Conservation (phyloP, 805 yeast species). For the Metschnikowia gelsemii region DNA sequence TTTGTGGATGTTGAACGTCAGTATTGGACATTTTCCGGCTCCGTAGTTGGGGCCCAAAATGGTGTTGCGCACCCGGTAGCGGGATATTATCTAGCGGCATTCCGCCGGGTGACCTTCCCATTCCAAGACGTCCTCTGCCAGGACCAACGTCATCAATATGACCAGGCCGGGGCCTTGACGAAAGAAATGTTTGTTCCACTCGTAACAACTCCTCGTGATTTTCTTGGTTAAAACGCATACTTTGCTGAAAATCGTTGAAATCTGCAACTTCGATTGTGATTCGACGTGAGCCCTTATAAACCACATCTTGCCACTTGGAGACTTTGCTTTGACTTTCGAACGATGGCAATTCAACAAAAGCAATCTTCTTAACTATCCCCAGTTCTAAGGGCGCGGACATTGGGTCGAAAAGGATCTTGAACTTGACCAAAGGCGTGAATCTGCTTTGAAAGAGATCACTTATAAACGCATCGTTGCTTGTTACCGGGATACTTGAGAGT, state of each 20-base stretch:
- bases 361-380: conserved; percentile 50
- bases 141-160: conserved; percentile 9
- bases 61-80: conserved; percentile 7
- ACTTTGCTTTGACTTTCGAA: conserved; percentile 56
- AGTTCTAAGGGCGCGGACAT: conserved; percentile 36
- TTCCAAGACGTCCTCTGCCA: conserved; percentile 9
- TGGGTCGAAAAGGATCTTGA: conserved; percentile 61
- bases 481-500: conserved; percentile 57
- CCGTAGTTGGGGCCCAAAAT: conserved; percentile 11
- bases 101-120: conserved; percentile 16
- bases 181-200: conserved; percentile 31
- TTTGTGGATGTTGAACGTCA: neutral
- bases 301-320: conserved; percentile 61
- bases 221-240: conserved; percentile 40
- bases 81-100: conserved; percentile 17
- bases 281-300: conserved; percentile 42
- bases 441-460: conserved; percentile 63
- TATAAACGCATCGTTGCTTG: conserved; percentile 50
- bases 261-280: conserved; percentile 42
- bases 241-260: conserved; percentile 39
- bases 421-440: conserved; percentile 55
- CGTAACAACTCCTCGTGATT: conserved; percentile 31
- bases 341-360: conserved; percentile 58
- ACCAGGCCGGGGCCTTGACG: conserved; percentile 21
- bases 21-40: conserved; percentile 4